Evolutionary conservation across 1,139 yeast species (phyloP), one percentile per base, ranked within the genome.

Genomic region (Protomyces inouyei): DNA sequence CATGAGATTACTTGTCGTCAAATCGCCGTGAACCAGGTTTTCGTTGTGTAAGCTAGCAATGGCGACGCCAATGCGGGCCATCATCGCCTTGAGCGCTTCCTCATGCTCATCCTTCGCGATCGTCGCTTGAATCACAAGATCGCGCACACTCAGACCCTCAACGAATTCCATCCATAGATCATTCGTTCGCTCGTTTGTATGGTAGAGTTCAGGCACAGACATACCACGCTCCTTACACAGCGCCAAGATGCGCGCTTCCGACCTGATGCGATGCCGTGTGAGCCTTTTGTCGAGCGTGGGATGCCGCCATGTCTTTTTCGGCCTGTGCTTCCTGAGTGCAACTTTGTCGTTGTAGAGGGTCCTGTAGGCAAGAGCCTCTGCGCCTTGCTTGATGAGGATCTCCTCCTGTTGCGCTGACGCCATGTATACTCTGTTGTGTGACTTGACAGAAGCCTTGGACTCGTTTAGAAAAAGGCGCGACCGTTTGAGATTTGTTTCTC

Each of bases 21-120:
- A 79, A 73, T 95, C 99, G 0, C 99, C 98, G 73, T 95, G 99
- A 36, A 91, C 85, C 76, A 89, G 83, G 69, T 90, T 96, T 67
- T 83, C 79, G 69, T 81, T 72, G 75, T 95, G 99, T 70, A 93
- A 76, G 64, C 79, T 74, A 0, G 88, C 97, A 56, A 95, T 82
- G 65, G 85, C 82, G 51, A 73, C 72, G 0, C 98, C 99, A 1
- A 88, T 90, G 21, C 74, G 73, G 5, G 66, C 48, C 59, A 75
- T 59, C 18, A 72, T 63, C 25, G 25, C 59, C n/a, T n/a, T 32
- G n/a, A 52, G 35, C 28, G n/a, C 14, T 2, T 25, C 56, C 18
- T 60, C 65, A 23, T 61, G 60, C 12, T 57, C 68, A 40, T 64
- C 68, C 60, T 74, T 77, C 32, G 56, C 61, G n/a, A 71, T 73